Conservation (phyloP, 2,329 filamentous ascomycete genomes). For the Penicillium sp. region DNA sequence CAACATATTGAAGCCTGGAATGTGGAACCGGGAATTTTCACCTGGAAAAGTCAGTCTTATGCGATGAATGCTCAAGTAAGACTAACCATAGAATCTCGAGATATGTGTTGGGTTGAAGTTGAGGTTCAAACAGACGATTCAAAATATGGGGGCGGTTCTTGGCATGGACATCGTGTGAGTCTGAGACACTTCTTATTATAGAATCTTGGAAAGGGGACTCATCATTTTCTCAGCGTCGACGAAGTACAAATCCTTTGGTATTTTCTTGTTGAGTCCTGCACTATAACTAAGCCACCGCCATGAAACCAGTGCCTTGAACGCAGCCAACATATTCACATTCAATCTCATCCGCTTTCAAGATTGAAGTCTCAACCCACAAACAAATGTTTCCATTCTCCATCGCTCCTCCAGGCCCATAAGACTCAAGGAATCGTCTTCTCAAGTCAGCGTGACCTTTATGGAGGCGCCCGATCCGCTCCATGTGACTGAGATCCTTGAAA, state of each 20-base stretch:
- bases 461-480: slow-evolving; percentile 13
- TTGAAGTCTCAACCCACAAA: slow-evolving; percentile 21
- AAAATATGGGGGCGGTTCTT: not conserved
- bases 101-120: not conserved
- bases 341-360: slow-evolving; percentile 14
- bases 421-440: slow-evolving; percentile 9
- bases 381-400: slow-evolving; percentile 6
- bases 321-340: slow-evolving; percentile 24
- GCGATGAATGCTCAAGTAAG: not conserved
- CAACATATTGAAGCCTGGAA: not conserved
- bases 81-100: not conserved
- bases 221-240: no score
- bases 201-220: no score
- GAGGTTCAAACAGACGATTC: not conserved
- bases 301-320: slow-evolving; percentile 16
- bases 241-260: no score
- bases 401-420: slow-evolving; percentile 13
- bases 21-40: no score
- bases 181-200: no score
- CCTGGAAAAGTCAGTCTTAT: no score
- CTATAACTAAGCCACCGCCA: not conserved
- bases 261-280: no score
- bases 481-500: slow-evolving; percentile 18
- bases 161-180: not conserved
- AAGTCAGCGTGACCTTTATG: slow-evolving; percentile 15